A percentile compares a stretch with the other conserved stretches of the same genome.
phyloP scores from a whole-genome alignment of 768 basidiomycete genomes.

The Hygrocybe punicea region DNA sequence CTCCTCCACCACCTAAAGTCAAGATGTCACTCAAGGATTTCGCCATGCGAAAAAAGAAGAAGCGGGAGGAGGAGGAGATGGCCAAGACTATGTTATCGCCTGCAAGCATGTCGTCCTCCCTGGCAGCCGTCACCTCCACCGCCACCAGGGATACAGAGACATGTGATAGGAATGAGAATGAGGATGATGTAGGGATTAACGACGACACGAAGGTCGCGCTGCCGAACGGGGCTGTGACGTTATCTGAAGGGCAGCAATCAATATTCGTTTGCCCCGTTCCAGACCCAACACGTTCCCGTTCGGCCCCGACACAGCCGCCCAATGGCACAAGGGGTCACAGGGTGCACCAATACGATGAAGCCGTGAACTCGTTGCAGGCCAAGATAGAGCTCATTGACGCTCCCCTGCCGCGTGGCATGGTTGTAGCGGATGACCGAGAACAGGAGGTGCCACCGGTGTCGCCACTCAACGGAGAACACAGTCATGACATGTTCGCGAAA shows the following conservation, averaged over 20 bases:
- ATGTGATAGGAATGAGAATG: no score
- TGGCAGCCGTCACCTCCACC: no score
- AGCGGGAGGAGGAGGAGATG: constrained; percentile 43
- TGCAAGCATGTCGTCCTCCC: no score
- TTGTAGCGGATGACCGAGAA: not conserved
- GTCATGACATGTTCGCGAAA: not conserved
- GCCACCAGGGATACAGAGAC: no score
- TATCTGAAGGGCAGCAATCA: constrained; percentile 2
- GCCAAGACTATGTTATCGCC: not conserved
- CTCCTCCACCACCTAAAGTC: constrained; percentile 42
- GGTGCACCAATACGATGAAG: not conserved
- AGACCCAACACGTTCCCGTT: no score
- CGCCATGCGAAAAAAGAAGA: constrained; percentile 51
- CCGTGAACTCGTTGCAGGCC: not conserved
- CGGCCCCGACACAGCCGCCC: not conserved
- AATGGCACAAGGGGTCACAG: not conserved
- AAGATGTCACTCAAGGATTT: constrained; percentile 61
- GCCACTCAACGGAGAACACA: not conserved
- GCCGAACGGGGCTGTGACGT: no score
- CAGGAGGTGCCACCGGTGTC: not conserved
- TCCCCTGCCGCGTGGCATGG: not conserved
- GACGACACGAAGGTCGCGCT: no score
- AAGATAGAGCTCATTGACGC: not conserved
- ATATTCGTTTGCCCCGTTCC: not conserved
- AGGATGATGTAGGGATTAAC: no score